These are phyloP conservation scores for Oryza nivara DNA, from an alignment of 176 grass and related monocot genomes.

Conservation along the genomic window DNA sequence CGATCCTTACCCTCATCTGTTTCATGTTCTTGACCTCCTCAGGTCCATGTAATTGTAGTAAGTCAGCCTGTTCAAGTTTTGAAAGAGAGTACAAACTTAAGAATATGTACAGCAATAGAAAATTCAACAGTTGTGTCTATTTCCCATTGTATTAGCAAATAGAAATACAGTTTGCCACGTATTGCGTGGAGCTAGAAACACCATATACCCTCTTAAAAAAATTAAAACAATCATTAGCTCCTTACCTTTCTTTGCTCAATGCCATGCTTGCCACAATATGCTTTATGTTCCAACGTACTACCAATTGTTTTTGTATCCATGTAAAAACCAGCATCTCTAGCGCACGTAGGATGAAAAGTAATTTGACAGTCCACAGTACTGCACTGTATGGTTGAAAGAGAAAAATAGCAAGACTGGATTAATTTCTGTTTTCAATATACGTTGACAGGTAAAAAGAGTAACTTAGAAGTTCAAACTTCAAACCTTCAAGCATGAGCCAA, in stretches of 20 bases:
- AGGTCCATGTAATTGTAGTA: conserved; percentile 62
- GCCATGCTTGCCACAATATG: conserved; percentile 82
- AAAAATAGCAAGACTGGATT: conserved; percentile 27
- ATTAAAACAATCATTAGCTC: conserved; percentile 48
- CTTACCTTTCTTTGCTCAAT: conserved; percentile 80
- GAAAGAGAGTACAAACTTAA: conserved; percentile 15
- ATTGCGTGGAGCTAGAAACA: background rate
- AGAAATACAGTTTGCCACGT: background rate
- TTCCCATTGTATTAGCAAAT: conserved; percentile 11
- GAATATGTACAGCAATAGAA: background rate
- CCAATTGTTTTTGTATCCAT: conserved; percentile 74
- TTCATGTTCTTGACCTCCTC: conserved; percentile 83
- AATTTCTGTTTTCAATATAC: conserved; percentile 15
- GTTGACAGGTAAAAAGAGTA: conserved; percentile 22
- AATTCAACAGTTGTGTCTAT: background rate
- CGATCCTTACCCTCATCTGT: conserved; percentile 62
- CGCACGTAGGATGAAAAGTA: conserved; percentile 89
- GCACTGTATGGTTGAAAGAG: conserved; percentile 73
- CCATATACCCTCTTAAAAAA: conserved; percentile 3
- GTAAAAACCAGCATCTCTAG: conserved; percentile 80
- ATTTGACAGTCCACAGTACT: conserved; percentile 66
- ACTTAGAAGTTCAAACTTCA: conserved; percentile 18
- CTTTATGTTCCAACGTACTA: conserved; percentile 63
- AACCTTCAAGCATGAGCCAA: conserved; percentile 93
- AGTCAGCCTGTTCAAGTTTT: conserved; percentile 56